phyloP scores from a whole-genome alignment of 495 filamentous ascomycete species.

The Hypoxylon lienhwacheense region DNA sequence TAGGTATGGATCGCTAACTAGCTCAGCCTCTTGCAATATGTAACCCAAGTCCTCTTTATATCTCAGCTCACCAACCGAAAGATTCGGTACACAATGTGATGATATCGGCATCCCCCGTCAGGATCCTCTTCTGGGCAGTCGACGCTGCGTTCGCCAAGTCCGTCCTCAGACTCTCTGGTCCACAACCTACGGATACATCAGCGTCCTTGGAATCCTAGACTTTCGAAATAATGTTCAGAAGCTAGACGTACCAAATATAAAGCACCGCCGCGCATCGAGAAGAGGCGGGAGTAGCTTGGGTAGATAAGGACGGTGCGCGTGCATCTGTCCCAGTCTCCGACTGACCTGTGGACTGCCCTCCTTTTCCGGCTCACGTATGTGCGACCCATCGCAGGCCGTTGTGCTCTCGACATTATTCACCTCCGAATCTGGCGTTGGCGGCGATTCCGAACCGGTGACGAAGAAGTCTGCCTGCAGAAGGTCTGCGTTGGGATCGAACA shows the following conservation, averaged over 20 bases:
- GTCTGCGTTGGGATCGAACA: constrained; percentile 16
- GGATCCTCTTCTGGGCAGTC: constrained; percentile 62
- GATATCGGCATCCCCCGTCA: constrained; percentile 61
- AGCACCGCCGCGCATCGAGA: constrained; percentile 12
- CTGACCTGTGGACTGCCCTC: constrained; percentile 8
- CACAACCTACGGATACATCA: constrained; percentile 52
- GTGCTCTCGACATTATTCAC: constrained; percentile 15
- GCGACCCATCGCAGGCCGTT: too few relatives aligned
- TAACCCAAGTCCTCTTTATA: background rate
- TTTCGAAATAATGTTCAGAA: background rate
- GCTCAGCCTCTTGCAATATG: background rate
- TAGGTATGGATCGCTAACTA: too few relatives aligned
- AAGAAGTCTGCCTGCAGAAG: constrained; percentile 24
- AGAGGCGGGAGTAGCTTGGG: constrained; percentile 16
- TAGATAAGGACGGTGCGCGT: constrained; percentile 18
- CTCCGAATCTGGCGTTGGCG: constrained; percentile 3
- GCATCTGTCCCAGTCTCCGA: constrained; percentile 22
- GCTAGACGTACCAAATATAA: constrained; percentile 21
- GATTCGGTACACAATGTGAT: constrained; percentile 75
- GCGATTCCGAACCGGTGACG: constrained; percentile 17
- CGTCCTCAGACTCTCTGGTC: constrained; percentile 67
- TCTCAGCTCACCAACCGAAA: constrained; percentile 33
- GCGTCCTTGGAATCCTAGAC: background rate
- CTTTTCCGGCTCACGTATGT: constrained; percentile 13
- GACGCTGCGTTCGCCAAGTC: constrained; percentile 70